These are phyloP conservation scores for Penicillium egyptiacum DNA, from an alignment of 495 filamentous ascomycete genomes.

Conservation along the genomic window DNA sequence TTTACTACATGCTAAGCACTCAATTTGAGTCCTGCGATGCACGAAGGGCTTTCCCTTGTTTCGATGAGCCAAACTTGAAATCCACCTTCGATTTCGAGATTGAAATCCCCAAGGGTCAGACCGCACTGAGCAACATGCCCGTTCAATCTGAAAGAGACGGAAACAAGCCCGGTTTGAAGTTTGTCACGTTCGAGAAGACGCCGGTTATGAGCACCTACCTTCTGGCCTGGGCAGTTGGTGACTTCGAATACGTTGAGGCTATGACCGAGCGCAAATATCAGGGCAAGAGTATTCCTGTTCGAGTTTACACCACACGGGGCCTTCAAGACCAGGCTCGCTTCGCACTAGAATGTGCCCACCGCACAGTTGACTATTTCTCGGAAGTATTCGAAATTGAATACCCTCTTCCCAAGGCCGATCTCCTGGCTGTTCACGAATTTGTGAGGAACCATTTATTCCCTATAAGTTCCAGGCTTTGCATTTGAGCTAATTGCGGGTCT, in stretches of 20 bases:
- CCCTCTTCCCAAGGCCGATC: slow-evolving; percentile 90
- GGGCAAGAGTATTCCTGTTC: slow-evolving; percentile 84
- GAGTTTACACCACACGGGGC: slow-evolving; percentile 91
- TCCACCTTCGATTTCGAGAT: slow-evolving; percentile 91
- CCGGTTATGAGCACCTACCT: slow-evolving; percentile 98
- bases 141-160: slow-evolving; percentile 63
- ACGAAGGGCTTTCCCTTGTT: slow-evolving; percentile 91
- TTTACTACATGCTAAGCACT: slow-evolving; percentile 91
- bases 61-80: slow-evolving; percentile 97
- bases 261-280: slow-evolving; percentile 86
- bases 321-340: slow-evolving; percentile 84
- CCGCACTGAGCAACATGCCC: slow-evolving; percentile 93
- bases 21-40: slow-evolving; percentile 98
- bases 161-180: slow-evolving; percentile 63
- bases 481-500: slow-evolving; percentile 32
- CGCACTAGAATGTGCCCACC: slow-evolving; percentile 81
- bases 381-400: slow-evolving; percentile 93
- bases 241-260: slow-evolving; percentile 93
- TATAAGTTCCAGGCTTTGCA: not conserved
- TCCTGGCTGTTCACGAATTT: slow-evolving; percentile 97
- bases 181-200: slow-evolving; percentile 79
- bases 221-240: slow-evolving; percentile 92
- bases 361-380: slow-evolving; percentile 92
- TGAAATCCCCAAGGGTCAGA: slow-evolving; percentile 81
- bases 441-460: slow-evolving; percentile 43